Evolutionary conservation across 257 asterid species (phyloP), one percentile per base, ranked within the genome.

Genomic region (Mitragyna speciosa): DNA sequence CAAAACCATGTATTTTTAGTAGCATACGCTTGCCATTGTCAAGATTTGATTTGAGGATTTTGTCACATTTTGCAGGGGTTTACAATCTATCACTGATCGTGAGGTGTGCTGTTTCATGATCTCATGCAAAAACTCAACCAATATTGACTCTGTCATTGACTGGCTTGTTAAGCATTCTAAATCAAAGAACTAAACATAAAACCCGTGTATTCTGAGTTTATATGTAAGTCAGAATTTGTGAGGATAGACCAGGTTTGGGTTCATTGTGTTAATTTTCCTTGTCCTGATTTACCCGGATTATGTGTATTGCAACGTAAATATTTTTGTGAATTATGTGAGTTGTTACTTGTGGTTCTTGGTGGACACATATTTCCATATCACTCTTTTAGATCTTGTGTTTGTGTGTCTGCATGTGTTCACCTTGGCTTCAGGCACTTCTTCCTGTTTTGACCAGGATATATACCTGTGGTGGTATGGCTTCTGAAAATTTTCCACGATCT

Each of bases 51-150:
- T 54, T 51, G 47, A 70, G 63, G 70, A 72, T 36, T 51, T 31
- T 70, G 24, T 66, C 47, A 19, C 30, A 36, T 36, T 58, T n/a
- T 86, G 87, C 91, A 95, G 99, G 99, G 99, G 74, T 72, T 88
- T 95, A 75, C 90, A 89, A 80, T 88, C 93, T 2, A 88, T 95
- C 52, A 88, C 97, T 15, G 97, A 94, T 73, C 87, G 99, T 83
- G 99, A 95, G 86, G 99, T 95, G 0, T 95, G 98, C 92, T 93
- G 99, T 95, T 93, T 84, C 80, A 93, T 95, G 98, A 93, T 95
- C 87, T 95, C 99, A 22, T 95, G 99, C 97, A 93, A 93, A 89
- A 92, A 91, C 88, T 95, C 97, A 3, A 92, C 97, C 51, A 95
- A 95, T 83, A 95, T 95, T 64, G 98, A 95, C 82, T 93, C 93